Base-by-base conservation (phyloP, 2,329 filamentous ascomycete species). In the Colletotrichum plurivorum region DNA sequence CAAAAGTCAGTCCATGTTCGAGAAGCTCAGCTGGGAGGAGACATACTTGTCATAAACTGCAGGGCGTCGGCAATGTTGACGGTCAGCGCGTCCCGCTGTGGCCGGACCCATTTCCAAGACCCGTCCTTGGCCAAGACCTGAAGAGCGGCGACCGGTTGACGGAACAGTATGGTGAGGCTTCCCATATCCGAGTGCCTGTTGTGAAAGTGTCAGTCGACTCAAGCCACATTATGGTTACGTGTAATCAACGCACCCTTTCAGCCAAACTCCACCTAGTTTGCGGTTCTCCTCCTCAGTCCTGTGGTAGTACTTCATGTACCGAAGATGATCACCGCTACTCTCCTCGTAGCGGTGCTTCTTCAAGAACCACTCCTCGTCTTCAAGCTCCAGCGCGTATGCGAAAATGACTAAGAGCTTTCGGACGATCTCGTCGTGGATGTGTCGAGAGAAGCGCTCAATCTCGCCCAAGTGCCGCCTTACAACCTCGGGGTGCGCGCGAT, bases 291-390 rank as follows among this genome's bases (percentile, higher is more conserved):
- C 81, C 2, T 79, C 73, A 0, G 78, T 82, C 8, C 85, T 82
- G 0, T 80, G 78, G 16, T 82, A 79, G 72, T 89, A 89, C 55
- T 85, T 81, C 87, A 89, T 89, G 76, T 89, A 89, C 3, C 88
- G 84, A 45, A 89, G 81, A 73, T 90, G 87, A 63, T 87, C 84
- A 65, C 89, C 87, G 31, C 84, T 82, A 25, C 84, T 81, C 54
- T 83, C 79, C 4, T 89, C 84, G 73, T 89, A 91, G 1, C 78
- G 80, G 73, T 90, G 89, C 54, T 85, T 81, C 5, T 82, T 82
- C 12, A 87, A 83, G 3, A 91, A 81, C 64, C 85, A 83, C 2
- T 89, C 84, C 73, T 90, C 88, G 45, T 88, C 84, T 0, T 86
- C 84, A 0, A 91, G 79, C 72, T 90, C 82, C 0, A 91, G 0